Conservation (phyloP, 2,329 filamentous ascomycete species). For the Fusarium paranaense region DNA sequence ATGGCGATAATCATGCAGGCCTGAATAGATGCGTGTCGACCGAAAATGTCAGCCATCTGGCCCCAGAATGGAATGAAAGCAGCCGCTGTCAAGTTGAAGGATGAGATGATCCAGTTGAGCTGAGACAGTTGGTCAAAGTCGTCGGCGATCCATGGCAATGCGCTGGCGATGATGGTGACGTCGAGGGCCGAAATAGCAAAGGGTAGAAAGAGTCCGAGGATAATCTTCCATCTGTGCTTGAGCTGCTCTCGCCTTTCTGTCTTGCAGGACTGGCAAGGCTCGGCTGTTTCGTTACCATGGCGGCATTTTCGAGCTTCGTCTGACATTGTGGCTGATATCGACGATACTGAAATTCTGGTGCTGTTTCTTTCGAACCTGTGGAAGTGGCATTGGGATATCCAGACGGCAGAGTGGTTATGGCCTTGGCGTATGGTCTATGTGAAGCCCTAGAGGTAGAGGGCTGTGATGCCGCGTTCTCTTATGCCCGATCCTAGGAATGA, state of each 20-base stretch:
- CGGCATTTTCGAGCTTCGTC: neutral
- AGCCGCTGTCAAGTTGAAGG: neutral
- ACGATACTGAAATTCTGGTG: too few species aligned
- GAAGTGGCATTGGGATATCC: neutral
- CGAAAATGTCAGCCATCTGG: neutral
- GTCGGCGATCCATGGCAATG: neutral
- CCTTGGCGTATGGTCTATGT: neutral
- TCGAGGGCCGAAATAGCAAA: neutral
- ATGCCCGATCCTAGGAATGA: neutral
- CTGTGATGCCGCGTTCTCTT: too few species aligned
- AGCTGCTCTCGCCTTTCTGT: neutral
- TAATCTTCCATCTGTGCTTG: neutral
- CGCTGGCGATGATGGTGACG: neutral
- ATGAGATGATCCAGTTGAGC: slow-evolving; percentile 2
- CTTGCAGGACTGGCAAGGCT: neutral
- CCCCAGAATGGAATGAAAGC: slow-evolving; percentile 1
- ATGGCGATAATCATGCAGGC: neutral
- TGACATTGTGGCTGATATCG: neutral
- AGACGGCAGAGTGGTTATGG: neutral
- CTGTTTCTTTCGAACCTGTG: neutral
- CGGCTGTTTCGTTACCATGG: neutral
- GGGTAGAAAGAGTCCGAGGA: neutral
- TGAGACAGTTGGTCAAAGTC: neutral
- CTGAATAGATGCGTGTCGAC: neutral
- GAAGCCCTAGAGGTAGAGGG: neutral